Evolutionary conservation across 2,329 filamentous ascomycete species (phyloP).

Genomic region (Tolypocladium ophioglossoides): DNA sequence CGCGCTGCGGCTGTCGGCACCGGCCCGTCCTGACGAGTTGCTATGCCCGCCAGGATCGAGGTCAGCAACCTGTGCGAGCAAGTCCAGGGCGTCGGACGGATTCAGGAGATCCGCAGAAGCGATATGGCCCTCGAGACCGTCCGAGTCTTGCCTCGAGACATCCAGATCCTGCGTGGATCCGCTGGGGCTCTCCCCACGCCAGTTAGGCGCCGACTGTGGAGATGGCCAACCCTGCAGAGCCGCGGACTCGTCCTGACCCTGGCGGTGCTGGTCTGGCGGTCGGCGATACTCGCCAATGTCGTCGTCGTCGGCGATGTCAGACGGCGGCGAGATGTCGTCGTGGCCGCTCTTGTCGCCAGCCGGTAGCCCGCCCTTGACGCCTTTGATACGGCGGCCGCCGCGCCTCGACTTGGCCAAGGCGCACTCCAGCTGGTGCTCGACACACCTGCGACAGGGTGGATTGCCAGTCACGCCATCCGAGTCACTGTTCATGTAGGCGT

Average conservation of each 20-base stretch:
- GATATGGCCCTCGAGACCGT: constrained; percentile 26
- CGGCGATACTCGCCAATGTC: constrained; percentile 3
- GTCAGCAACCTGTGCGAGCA: constrained; percentile 29
- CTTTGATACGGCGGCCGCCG: constrained; percentile 24
- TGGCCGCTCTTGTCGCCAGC: constrained; percentile 1
- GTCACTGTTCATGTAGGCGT: constrained; percentile 12
- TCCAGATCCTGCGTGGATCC: constrained; percentile 5
- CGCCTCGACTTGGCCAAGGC: constrained; percentile 28
- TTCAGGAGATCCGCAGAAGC: constrained; percentile 28
- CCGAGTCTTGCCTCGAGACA: constrained; percentile 5
- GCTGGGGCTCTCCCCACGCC: constrained; percentile 5
- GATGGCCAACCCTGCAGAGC: constrained; percentile 6
- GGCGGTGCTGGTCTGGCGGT: neutral
- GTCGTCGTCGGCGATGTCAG: constrained; percentile 3
- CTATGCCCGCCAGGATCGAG: constrained; percentile 17
- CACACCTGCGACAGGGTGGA: constrained; percentile 27
- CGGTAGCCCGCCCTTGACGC: constrained; percentile 6
- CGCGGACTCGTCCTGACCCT: neutral
- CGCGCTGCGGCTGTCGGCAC: constrained; percentile 6
- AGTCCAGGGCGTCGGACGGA: constrained; percentile 29
- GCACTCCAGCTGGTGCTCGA: constrained; percentile 26
- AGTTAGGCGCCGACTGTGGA: constrained; percentile 6
- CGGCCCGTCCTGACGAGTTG: constrained; percentile 4
- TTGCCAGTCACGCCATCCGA: constrained; percentile 21
- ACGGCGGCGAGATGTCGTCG: neutral